Percentiles rank a stretch among this genome's conserved stretches.
These are phyloP conservation scores for Tarenaya hassleriana DNA, from an alignment of 345 rosid genomes.

Conservation along the genomic window DNA sequence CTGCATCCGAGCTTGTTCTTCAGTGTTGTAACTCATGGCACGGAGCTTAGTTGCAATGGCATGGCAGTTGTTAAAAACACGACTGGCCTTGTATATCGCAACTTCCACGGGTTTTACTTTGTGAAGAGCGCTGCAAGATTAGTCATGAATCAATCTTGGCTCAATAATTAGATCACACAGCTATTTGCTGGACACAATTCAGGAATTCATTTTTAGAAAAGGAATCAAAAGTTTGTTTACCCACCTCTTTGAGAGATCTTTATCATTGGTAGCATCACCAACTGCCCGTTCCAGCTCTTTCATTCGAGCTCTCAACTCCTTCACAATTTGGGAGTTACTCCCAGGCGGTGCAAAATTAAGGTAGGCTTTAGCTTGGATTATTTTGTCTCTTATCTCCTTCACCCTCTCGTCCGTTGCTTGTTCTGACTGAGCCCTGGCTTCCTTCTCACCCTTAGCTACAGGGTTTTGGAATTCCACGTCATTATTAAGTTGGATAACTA, in stretches of 20 bases:
- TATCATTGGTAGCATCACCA: too few species aligned
- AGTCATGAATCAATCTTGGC: too few species aligned
- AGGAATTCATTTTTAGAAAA: too few species aligned
- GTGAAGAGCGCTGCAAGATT: conserved; percentile 54
- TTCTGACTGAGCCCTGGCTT: conserved; percentile 20
- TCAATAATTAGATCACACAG: too few species aligned
- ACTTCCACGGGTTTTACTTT: conserved; percentile 59
- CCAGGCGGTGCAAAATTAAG: conserved; percentile 54
- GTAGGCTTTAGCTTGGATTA: conserved; percentile 74
- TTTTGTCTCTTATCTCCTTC: conserved; percentile 68
- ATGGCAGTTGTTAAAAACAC: conserved; percentile 53
- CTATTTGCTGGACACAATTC: too few species aligned
- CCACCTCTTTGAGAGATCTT: too few species aligned
- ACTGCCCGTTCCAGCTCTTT: too few species aligned
- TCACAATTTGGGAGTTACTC: conserved; percentile 46
- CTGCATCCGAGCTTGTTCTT: conserved; percentile 68
- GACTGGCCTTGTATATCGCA: conserved; percentile 52
- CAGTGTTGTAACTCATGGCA: conserved; percentile 65
- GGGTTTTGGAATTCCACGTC: conserved; percentile 26
- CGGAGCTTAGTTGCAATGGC: conserved; percentile 62
- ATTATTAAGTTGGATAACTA: conserved; percentile 27
- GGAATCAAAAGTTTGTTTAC: too few species aligned
- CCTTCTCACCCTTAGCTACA: conserved; percentile 42
- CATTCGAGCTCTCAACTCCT: too few species aligned
- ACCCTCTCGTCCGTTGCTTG: conserved; percentile 47